These are phyloP conservation scores for Puya raimondii DNA, from an alignment of 176 grass and related monocot species.

Conservation along the genomic window DNA sequence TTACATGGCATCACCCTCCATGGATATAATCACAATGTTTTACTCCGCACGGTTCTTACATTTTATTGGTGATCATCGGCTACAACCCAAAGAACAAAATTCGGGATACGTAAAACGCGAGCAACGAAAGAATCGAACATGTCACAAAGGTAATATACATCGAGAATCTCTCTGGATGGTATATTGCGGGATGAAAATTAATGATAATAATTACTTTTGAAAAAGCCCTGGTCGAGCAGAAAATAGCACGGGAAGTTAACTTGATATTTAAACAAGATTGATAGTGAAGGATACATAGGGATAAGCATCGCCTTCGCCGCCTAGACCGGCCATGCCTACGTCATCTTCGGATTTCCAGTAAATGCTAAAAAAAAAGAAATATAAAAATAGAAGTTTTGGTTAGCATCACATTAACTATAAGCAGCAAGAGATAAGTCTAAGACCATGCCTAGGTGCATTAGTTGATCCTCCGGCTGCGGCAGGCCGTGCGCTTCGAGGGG, in stretches of 20 bases:
- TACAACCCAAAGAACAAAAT: not conserved
- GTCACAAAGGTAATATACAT: not conserved
- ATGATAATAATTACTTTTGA: no score
- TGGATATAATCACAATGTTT: no score
- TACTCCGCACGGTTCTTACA: no score
- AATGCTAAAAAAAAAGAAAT: constrained; percentile 35
- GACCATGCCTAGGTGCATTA: not conserved
- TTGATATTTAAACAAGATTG: constrained; percentile 58
- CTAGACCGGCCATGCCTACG: constrained; percentile 44
- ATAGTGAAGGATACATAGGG: constrained; percentile 97
- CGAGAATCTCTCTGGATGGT: not conserved
- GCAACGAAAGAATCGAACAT: not conserved
- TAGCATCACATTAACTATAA: not conserved
- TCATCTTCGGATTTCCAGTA: constrained; percentile 94
- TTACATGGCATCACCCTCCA: no score
- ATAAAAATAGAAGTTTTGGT: not conserved
- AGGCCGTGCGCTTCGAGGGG: no score
- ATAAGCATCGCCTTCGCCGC: constrained; percentile 64
- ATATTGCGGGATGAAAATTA: not conserved
- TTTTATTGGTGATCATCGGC: no score
- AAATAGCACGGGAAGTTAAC: not conserved
- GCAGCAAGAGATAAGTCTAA: not conserved
- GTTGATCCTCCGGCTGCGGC: not conserved
- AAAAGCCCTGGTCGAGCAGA: not conserved
- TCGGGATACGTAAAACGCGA: not conserved